Percentiles rank a stretch among this genome's conserved stretches.
Conservation (phyloP, 129 eudicot species). For the Flaveria bidentis region DNA sequence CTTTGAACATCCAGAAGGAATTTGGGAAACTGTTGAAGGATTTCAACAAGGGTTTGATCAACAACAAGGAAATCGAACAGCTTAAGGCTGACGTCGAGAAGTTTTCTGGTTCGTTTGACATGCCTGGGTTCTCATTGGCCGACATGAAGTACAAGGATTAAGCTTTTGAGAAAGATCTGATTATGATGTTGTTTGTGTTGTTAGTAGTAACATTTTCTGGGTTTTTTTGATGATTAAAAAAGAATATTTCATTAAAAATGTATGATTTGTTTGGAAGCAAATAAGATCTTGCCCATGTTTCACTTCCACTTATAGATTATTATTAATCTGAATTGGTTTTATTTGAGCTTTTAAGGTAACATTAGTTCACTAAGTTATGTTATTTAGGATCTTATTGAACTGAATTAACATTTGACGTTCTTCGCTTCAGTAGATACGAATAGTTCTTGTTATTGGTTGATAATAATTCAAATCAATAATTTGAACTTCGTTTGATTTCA, state of each 20-base stretch:
- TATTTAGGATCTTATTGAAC: too few species aligned
- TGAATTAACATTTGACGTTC: too few species aligned
- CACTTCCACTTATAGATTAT: slow-evolving; percentile 27
- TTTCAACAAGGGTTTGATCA: slow-evolving; percentile 89
- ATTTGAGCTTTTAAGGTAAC: too few species aligned
- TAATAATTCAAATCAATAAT: too few species aligned
- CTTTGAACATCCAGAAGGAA: slow-evolving; percentile 87
- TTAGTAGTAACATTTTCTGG: slow-evolving; percentile 28
- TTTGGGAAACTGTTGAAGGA: slow-evolving; percentile 89
- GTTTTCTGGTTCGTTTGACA: slow-evolving; percentile 81
- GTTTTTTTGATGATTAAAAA: slow-evolving; percentile 8
- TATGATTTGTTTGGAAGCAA: slow-evolving; percentile 39
- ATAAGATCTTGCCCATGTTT: slow-evolving; percentile 27
- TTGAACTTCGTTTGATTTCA: too few species aligned
- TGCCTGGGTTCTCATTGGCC: slow-evolving; percentile 89
- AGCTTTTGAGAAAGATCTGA: slow-evolving; percentile 5
- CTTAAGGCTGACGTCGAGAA: slow-evolving; percentile 95
- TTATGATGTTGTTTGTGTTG: slow-evolving; percentile 35
- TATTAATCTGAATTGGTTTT: background rate
- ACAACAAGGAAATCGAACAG: slow-evolving; percentile 88
- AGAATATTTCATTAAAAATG: slow-evolving; percentile 31
- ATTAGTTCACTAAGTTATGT: too few species aligned
- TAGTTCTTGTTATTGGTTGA: too few species aligned
- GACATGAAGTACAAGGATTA: slow-evolving; percentile 98
- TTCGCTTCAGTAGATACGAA: too few species aligned